phyloP scores from a whole-genome alignment of 441 rosid genomes.

The Theobroma grandiflorum region DNA sequence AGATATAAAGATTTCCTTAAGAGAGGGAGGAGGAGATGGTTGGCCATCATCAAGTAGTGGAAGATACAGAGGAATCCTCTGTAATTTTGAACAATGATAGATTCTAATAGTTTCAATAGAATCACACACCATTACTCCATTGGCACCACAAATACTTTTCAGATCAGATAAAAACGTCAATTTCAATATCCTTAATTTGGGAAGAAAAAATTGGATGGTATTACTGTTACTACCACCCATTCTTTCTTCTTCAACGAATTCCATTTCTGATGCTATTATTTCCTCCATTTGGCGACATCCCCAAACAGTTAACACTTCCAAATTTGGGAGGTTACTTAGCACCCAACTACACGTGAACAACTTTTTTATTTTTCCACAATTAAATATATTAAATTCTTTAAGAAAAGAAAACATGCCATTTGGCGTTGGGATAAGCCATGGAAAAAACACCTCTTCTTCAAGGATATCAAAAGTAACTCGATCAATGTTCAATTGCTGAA shows the following conservation, averaged over 20 bases:
- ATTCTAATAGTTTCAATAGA: neutral
- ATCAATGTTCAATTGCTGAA: neutral
- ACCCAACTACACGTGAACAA: constrained; percentile 19
- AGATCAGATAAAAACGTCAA: neutral
- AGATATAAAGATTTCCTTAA: neutral
- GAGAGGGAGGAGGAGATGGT: neutral
- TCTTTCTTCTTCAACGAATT: neutral
- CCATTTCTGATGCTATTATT: constrained; percentile 13
- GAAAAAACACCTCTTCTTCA: neutral
- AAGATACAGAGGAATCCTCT: neutral
- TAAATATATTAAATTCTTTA: no score
- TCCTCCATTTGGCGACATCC: constrained; percentile 13
- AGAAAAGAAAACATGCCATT: no score
- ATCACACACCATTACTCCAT: constrained; percentile 13
- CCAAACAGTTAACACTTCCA: neutral
- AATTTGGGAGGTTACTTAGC: constrained; percentile 9
- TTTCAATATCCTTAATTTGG: neutral
- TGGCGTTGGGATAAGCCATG: no score
- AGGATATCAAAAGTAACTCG: no score
- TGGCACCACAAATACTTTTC: constrained; percentile 26
- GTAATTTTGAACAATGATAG: neutral
- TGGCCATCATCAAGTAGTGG: neutral
- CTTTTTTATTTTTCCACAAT: neutral
- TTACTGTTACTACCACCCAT: neutral
- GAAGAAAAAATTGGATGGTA: constrained; percentile 4